A percentile compares a stretch with the other conserved stretches of the same genome.
These are phyloP conservation scores for Ustilago cynodontis DNA, from an alignment of 1,284 basidiomycete species.

Conservation along the genomic window DNA sequence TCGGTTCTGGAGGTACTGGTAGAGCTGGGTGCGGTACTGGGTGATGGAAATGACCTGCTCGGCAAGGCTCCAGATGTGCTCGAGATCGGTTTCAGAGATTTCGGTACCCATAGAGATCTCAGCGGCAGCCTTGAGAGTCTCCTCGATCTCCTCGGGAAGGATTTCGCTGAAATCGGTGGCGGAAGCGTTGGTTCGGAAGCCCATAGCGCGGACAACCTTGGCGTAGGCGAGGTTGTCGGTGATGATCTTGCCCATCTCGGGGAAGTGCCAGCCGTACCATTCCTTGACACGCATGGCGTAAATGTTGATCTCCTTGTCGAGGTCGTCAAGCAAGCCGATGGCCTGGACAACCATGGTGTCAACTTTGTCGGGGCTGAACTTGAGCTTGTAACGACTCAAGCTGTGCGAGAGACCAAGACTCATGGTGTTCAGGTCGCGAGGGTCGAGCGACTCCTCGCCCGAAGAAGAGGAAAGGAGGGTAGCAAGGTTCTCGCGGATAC, in stretches of 20 bases:
- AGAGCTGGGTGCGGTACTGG: conserved; percentile 90
- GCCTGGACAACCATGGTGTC: conserved; percentile 99
- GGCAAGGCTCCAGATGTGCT: conserved; percentile 92
- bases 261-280: conserved; percentile 99
- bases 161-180: conserved; percentile 87
- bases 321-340: conserved; percentile 95
- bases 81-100: conserved; percentile 93
- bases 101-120: conserved; percentile 98
- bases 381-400: conserved; percentile 96
- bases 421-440: conserved; percentile 97
- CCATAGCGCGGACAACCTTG: conserved; percentile 73
- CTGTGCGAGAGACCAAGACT: conserved; percentile 96
- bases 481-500: conserved; percentile 90
- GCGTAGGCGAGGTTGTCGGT: conserved; percentile 97
- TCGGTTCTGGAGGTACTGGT: conserved; percentile 93
- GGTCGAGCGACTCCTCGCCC: conserved; percentile 69
- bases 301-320: conserved; percentile 99
- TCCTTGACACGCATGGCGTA: conserved; percentile 99
- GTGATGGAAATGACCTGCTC: conserved; percentile 98
- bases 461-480: conserved; percentile 75
- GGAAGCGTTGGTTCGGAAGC: conserved; percentile 84
- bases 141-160: conserved; percentile 87
- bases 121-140: conserved; percentile 89
- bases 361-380: conserved; percentile 99
- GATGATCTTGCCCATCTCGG: conserved; percentile 98